Evolutionary conservation across 2,329 filamentous ascomycete genomes (phyloP), one percentile per base, ranked within the genome.

Genomic region (Ploettnerulaceae sp.): DNA sequence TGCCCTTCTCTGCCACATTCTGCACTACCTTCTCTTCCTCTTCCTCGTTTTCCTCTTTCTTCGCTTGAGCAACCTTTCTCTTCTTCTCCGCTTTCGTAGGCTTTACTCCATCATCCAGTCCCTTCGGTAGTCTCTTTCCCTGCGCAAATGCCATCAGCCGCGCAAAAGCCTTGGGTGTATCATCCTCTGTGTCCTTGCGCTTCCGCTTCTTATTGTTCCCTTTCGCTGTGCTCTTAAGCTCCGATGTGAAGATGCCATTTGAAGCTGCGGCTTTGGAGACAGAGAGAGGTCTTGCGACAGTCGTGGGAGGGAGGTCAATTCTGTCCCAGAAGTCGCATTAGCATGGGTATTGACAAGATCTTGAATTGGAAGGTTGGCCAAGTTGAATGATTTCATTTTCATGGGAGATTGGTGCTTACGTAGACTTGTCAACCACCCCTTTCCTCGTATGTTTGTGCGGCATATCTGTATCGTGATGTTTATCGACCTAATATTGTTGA

Each of bases 131-230:
- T 50, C 73, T 77, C 61, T 80, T 82, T n/a, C 79, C 74, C 12
- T 71, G 67, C 31, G 83, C 77, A 55, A 82, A 78, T 25, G 86
- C 81, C 86, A 97, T 93, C 52, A 97, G 70, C 9, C 89, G 82
- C 52, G 80, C 79, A 67, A 98, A 98, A 1, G 86, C 88, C 56
- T 88, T 85, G 0, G 93, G 93, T 1, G 86, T 90, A 68, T 97
- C 93, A 64, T 95, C 82, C 29, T 76, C 71, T 22, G 64, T 66
- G 40, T 65, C 58, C 34, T 64, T 65, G 49, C 68, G 64, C 68
- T 74, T 82, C 68, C 69, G 70, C 63, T 66, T 73, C 59, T 69
- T 78, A 60, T 55, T 65, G 32, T 57, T 64, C 48, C 43, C 34
- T 7, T 41, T 42, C 6, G 43, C 20, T 1, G 59, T 49, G 51